Evolutionary conservation across 2,329 filamentous ascomycete genomes (phyloP), one percentile per base, ranked within the genome.

Genomic region (Eutypella sp.): DNA sequence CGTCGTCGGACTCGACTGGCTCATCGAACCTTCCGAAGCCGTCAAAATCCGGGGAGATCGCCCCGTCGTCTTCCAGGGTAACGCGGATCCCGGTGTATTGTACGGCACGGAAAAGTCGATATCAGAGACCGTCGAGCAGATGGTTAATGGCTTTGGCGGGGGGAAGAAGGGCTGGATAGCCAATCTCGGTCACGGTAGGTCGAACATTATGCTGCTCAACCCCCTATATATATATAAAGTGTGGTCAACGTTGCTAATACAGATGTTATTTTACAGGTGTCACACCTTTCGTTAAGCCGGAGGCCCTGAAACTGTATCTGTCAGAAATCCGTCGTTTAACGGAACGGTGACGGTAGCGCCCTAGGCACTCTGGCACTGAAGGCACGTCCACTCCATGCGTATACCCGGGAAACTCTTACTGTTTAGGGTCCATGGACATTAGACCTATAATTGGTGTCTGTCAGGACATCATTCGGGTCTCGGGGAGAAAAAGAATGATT

Each of bases 1-100:
- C 61, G 89, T 96, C 31, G 87, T 99, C 46, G 89, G 93, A 5
- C 75, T 99, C 54, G 93, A 99, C 69, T 99, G 93, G 93, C 75
- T 95, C 40, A 87, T 96, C 59, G 89, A 93, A 58, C 87, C 93
- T 10, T 85, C 84, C 3, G 83, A 93, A 56, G 91, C 93, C 10
- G 84, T 89, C 58, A 84, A 82, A 62, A 81, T 90, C 55, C 87
- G 92, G 58, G 81, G 85, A 59, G 77, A 88, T 62, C 73, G 95
- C 66, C 70, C 71, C 13, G 77, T 90, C 40, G 87, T 89, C 1
- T 75, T 99, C 50, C 93, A 99, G 67, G 93, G 93, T 41, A 99
- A 99, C 64, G 91, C 93, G 19, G 93, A 99, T 62, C 93, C 93
- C 0, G 93, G 93, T 31, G 81, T 96, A 19, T 68, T 99, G 40